phyloP scores from a whole-genome alignment of 768 basidiomycete species.

The Lactifluus piperatus region DNA sequence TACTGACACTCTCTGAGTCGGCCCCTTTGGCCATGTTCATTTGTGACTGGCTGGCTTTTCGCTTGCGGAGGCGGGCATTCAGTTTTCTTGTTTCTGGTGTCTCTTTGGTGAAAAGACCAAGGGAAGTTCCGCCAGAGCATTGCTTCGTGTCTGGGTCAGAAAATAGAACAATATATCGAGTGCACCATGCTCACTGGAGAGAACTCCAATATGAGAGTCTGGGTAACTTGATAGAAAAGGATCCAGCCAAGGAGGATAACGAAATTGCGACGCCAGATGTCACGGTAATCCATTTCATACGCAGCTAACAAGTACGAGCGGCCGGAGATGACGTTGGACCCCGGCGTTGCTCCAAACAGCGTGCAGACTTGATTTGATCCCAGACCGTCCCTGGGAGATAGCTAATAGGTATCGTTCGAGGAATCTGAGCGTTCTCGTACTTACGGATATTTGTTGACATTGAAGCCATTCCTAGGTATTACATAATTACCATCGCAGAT shows the following conservation, averaged over 20 bases:
- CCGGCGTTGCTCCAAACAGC: conserved; percentile 53
- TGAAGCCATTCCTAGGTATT: conserved; percentile 54
- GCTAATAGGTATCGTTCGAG: neutral
- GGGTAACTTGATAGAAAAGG: conserved; percentile 59
- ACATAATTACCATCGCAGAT: conserved; percentile 58
- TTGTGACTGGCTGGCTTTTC: conserved; percentile 35
- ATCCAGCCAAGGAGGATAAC: conserved; percentile 66
- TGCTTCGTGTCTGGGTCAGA: neutral
- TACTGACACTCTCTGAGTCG: neutral
- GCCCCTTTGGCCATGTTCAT: conserved; percentile 4
- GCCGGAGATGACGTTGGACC: conserved; percentile 49
- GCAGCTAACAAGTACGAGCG: conserved; percentile 50
- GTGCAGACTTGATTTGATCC: conserved; percentile 74
- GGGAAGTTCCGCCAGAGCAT: conserved; percentile 17
- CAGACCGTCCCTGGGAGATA: conserved; percentile 30
- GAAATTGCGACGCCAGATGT: conserved; percentile 63
- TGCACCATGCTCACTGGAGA: conserved; percentile 40
- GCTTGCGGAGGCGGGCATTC: conserved; percentile 45
- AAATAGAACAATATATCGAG: neutral
- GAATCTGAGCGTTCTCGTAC: conserved; percentile 26
- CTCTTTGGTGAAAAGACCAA: conserved; percentile 55
- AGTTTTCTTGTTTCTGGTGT: conserved; percentile 41
- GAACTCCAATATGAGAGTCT: conserved; percentile 57
- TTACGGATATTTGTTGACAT: conserved; percentile 52
- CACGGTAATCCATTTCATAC: conserved; percentile 38